Percentiles rank a stretch among this genome's conserved stretches.
These are phyloP conservation scores for Striga hermonthica DNA, from an alignment of 305 asterid genomes.

Conservation along the genomic window DNA sequence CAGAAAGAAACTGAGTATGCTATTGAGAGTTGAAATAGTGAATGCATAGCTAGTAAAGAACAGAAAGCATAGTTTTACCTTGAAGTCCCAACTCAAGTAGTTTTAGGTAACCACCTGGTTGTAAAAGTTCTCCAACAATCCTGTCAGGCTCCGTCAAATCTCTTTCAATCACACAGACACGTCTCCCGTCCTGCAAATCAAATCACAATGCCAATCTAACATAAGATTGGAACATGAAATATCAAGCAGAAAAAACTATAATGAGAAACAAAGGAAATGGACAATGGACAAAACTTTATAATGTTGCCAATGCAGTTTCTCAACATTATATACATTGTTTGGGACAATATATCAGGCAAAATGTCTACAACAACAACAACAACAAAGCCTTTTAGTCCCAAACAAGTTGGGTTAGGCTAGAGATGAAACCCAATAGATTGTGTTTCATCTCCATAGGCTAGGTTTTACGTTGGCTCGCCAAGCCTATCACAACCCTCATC, in stretches of 20 bases:
- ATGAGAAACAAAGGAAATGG: background rate
- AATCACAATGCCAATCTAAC: constrained; percentile 15
- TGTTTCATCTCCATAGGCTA: no score
- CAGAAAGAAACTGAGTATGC: background rate
- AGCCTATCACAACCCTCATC: no score
- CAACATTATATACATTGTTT: no score
- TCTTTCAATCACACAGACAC: constrained; percentile 74
- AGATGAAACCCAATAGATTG: no score
- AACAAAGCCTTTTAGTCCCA: no score
- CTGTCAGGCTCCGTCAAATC: constrained; percentile 80
- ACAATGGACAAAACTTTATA: background rate
- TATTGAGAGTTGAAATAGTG: background rate
- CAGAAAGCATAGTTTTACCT: constrained; percentile 44
- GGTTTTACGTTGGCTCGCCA: no score
- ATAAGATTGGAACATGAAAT: background rate
- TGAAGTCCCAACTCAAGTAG: constrained; percentile 73
- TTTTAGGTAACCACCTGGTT: constrained; percentile 92
- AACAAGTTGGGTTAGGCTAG: no score
- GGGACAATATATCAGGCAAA: no score
- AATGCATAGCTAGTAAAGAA: constrained; percentile 1
- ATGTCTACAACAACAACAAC: no score
- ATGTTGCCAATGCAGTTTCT: no score
- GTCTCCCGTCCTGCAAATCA: constrained; percentile 67
- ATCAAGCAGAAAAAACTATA: background rate
- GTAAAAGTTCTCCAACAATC: constrained; percentile 88